phyloP scores from a whole-genome alignment of 306 rosid species.

The Acacia confusa region DNA sequence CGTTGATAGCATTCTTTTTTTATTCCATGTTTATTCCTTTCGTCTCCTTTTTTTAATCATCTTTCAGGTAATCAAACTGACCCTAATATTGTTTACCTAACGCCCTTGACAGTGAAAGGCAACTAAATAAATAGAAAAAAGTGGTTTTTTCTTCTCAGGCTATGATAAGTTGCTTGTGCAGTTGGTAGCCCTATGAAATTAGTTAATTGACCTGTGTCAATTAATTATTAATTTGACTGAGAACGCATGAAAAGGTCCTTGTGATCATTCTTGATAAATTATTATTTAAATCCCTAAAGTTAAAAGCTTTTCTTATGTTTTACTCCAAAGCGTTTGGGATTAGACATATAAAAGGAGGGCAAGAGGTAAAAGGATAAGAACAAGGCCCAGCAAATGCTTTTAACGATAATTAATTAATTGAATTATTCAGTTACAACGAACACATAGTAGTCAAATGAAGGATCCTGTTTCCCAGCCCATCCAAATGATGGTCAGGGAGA shows the following conservation, averaged over 20 bases:
- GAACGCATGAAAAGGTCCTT: neutral
- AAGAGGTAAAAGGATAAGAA: neutral
- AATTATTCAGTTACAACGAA: neutral
- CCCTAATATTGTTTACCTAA: neutral
- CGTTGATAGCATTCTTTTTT: neutral
- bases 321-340: conserved; percentile 20
- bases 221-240: conserved; percentile 17
- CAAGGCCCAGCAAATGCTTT: neutral
- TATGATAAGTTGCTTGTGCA: neutral
- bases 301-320: conserved; percentile 10
- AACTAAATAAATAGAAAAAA: neutral
- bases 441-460: neutral
- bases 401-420: neutral
- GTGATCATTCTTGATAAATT: neutral
- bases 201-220: conserved; percentile 8
- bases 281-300: conserved; percentile 13
- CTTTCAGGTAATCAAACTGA: neutral
- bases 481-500: too few species aligned
- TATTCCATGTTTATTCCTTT: neutral
- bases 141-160: neutral
- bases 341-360: neutral
- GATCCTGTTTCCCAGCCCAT: too few species aligned
- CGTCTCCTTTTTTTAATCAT: neutral
- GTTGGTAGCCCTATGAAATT: neutral
- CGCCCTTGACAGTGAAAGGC: neutral